phyloP scores from a whole-genome alignment of 257 asterid species.

The Nicotiana obtusifolia region DNA sequence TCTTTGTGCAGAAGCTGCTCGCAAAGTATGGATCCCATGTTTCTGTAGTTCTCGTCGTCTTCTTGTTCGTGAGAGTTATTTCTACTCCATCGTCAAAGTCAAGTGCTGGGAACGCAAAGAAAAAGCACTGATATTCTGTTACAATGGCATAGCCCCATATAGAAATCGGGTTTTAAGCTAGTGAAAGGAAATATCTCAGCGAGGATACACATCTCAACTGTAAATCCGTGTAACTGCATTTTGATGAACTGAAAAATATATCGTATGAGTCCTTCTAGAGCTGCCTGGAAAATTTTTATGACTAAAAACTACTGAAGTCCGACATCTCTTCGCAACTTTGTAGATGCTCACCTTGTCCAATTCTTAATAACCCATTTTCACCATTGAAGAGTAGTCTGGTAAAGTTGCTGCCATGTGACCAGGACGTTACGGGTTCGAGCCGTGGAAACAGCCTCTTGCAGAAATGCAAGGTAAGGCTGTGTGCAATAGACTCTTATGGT shows the following conservation, averaged over 20 bases:
- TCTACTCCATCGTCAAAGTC: constrained; percentile 26
- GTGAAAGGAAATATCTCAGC: neutral
- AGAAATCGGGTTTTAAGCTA: neutral
- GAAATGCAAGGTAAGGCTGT: too few relatives aligned
- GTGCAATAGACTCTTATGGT: too few relatives aligned
- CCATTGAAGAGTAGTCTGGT: too few relatives aligned
- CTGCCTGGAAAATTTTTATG: neutral
- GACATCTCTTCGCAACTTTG: neutral
- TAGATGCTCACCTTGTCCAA: too few relatives aligned
- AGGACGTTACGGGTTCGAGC: too few relatives aligned
- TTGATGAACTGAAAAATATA: neutral
- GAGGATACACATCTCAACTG: neutral
- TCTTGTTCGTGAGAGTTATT: constrained; percentile 30
- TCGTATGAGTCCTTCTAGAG: neutral
- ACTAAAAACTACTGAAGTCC: neutral
- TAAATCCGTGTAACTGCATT: neutral
- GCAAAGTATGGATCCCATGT: constrained; percentile 45
- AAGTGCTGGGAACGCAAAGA: constrained; percentile 6
- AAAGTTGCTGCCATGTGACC: too few relatives aligned
- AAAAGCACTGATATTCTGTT: constrained; percentile 6
- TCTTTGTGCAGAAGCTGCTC: constrained; percentile 43
- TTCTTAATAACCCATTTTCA: too few relatives aligned
- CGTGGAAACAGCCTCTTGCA: too few relatives aligned
- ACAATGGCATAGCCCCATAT: neutral
- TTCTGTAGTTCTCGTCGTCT: constrained; percentile 35